phyloP scores from a whole-genome alignment of 2,329 filamentous ascomycete species.

The Diplodia corticola region DNA sequence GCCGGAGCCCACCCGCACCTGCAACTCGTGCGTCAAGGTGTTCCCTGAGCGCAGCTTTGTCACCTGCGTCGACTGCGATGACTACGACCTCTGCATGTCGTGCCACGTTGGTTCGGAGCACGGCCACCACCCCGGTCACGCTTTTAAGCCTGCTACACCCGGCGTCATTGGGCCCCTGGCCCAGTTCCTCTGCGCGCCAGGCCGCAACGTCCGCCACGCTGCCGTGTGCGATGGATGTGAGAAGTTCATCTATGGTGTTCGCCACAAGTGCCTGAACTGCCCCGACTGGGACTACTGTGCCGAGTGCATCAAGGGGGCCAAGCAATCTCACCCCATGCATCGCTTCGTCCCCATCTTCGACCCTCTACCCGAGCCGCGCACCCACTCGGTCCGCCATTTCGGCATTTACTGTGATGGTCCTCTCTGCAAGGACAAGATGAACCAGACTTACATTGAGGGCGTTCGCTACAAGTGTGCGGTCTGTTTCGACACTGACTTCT shows the following conservation, averaged over 20 bases:
- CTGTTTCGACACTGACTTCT: conserved; percentile 94
- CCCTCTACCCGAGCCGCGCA: conserved; percentile 56
- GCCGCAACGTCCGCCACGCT: conserved; percentile 78
- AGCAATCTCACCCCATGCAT: conserved; percentile 74
- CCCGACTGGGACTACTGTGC: conserved; percentile 97
- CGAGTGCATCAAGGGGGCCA: conserved; percentile 68
- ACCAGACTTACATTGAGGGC: conserved; percentile 69
- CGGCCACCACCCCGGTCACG: conserved; percentile 87
- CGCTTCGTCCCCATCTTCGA: conserved; percentile 88
- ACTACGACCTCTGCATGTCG: conserved; percentile 85
- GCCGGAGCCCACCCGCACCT: conserved; percentile 60
- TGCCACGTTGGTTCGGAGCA: conserved; percentile 78
- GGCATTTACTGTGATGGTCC: conserved; percentile 96
- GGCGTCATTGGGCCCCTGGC: conserved; percentile 65
- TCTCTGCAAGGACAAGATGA: conserved; percentile 66
- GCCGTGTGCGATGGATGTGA: conserved; percentile 96
- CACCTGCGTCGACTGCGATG: conserved; percentile 79
- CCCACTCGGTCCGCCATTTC: conserved; percentile 61
- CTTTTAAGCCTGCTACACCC: conserved; percentile 68
- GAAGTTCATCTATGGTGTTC: conserved; percentile 77
- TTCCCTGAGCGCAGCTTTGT: conserved; percentile 78
- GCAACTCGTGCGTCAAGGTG: conserved; percentile 70
- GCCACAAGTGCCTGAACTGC: conserved; percentile 95
- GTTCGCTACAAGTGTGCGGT: conserved; percentile 96
- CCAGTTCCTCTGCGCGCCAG: conserved; percentile 69